Base-by-base conservation (phyloP, 176 grass and related monocot genomes). In the Thalia dealbata region DNA sequence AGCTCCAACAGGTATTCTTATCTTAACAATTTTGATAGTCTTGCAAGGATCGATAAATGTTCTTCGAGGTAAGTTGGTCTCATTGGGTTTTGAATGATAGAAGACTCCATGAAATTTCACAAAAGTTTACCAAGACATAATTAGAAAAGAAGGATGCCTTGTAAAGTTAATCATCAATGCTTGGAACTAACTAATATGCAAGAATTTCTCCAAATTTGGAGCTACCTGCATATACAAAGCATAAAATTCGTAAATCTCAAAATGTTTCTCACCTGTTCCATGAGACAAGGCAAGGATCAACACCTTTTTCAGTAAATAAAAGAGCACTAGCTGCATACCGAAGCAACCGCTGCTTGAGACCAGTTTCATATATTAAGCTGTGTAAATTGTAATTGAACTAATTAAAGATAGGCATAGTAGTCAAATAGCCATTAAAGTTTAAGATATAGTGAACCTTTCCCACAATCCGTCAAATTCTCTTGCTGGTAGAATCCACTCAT, bases 391-490 rank as follows among this genome's bases (percentile, higher is more conserved):
- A 29, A 71, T 15, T 78, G 56, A 70, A 82, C 52, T 61, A 73
- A 75, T 50, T 67, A 41, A 79, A 56, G 56, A 77, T 24, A 59
- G 68, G 46, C 64, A 46, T 13, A 50, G 64, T 10, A 69, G 3
- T 52, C 38, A 75, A 46, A 41, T 44, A 32, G 55, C 27, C 80
- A 70, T 65, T 11, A 56, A 48, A 78, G 82, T 60, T 46, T 46
- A 52, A 13, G n/a, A 69, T 44, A 28, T 56, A 72, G 68, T 28
- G 23, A 62, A 99, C 95, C 95, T 99, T 91, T 92, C 87, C 95
- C 95, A 99, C 15, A 99, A 77, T 78, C 95, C 95, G 64, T 99
- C 95, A 83, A 88, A 99, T 93, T 99, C 95, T 85, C 81, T 93
- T 62, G 95, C 87, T 23, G 95, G 95, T 61, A 99, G 69, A 71